A percentile compares a stretch with the other conserved stretches of the same genome.
These are phyloP conservation scores for Quercus phellos DNA, from an alignment of 331 rosid genomes.

Conservation along the genomic window DNA sequence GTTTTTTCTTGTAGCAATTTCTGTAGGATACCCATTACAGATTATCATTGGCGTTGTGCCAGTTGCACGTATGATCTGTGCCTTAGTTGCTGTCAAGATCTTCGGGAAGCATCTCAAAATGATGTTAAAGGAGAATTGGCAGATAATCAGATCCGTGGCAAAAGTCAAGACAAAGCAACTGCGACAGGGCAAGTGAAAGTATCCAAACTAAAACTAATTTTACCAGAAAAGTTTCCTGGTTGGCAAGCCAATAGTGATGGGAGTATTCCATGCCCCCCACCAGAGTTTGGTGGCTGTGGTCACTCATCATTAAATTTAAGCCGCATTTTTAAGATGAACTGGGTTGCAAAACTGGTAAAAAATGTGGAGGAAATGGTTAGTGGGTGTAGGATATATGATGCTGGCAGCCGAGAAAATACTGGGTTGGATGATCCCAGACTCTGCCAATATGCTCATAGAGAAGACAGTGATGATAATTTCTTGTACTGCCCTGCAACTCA, in stretches of 20 bases:
- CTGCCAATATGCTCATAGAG: slow-evolving; percentile 57
- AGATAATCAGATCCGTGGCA: slow-evolving; percentile 13
- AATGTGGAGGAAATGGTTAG: slow-evolving; percentile 98
- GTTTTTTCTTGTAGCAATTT: slow-evolving; percentile 67
- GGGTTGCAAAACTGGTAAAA: slow-evolving; percentile 97
- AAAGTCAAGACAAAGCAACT: slow-evolving; percentile 32
- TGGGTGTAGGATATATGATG: slow-evolving; percentile 59
- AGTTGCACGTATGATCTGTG: slow-evolving; percentile 84
- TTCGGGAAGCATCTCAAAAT: slow-evolving; percentile 52
- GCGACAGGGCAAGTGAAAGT: slow-evolving; percentile 33
- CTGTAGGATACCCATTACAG: slow-evolving; percentile 91
- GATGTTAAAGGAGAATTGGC: slow-evolving; percentile 16
- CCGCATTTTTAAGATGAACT: slow-evolving; percentile 95
- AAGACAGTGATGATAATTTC: slow-evolving; percentile 50
- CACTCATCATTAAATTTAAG: slow-evolving; percentile 58
- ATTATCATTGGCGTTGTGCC: slow-evolving; percentile 90
- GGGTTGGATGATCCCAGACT: slow-evolving; percentile 39
- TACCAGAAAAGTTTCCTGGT: slow-evolving; percentile 46
- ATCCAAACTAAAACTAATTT: slow-evolving; percentile 36
- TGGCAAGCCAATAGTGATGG: slow-evolving; percentile 74
- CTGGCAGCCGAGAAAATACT: slow-evolving; percentile 28
- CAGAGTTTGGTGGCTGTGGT: slow-evolving; percentile 91
- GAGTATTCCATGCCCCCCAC: slow-evolving; percentile 90
- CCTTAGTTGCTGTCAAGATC: slow-evolving; percentile 82
- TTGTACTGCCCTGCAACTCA: slow-evolving; percentile 67